Percentiles rank a stretch among this genome's conserved stretches.
Evolutionary conservation across 257 asterid species (phyloP).

Genomic region (Nicotiana tabacum): DNA sequence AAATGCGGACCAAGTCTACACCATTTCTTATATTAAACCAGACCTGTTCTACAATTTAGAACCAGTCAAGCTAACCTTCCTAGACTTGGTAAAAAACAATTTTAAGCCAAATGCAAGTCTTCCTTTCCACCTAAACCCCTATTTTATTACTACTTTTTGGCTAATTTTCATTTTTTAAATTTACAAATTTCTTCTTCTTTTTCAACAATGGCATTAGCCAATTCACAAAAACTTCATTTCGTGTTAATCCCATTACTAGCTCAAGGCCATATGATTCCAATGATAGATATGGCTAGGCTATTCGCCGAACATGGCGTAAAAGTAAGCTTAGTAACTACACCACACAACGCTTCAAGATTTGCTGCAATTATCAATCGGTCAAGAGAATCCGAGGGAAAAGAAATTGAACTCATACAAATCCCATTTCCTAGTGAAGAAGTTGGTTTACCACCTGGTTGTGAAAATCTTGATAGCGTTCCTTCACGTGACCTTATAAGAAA

Average conservation of each 20-base stretch:
- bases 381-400: slow-evolving; percentile 24
- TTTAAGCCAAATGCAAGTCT: not conserved
- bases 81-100: not conserved
- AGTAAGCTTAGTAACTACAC: slow-evolving; percentile 55
- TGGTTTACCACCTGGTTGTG: slow-evolving; percentile 65
- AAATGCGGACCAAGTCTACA: not conserved
- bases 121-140: not conserved
- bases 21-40: not conserved
- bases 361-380: slow-evolving; percentile 36
- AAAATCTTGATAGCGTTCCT: slow-evolving; percentile 70
- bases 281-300: slow-evolving; percentile 49
- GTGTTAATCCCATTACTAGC: slow-evolving; percentile 31
- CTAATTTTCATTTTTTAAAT: not conserved
- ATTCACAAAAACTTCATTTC: slow-evolving; percentile 22
- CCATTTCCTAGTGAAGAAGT: slow-evolving; percentile 56
- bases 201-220: not conserved
- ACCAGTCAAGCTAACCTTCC: slow-evolving; percentile 15
- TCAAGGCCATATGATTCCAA: slow-evolving; percentile 55
- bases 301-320: slow-evolving; percentile 40
- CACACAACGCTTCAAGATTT: slow-evolving; percentile 49
- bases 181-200: not conserved
- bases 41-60: not conserved
- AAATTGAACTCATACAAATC: slow-evolving; percentile 37
- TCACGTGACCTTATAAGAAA: slow-evolving; percentile 43
- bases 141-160: not conserved